Percentiles rank a stretch among this genome's conserved stretches.
Conservation (phyloP, 495 filamentous ascomycete genomes). For the Cercophora samala region DNA sequence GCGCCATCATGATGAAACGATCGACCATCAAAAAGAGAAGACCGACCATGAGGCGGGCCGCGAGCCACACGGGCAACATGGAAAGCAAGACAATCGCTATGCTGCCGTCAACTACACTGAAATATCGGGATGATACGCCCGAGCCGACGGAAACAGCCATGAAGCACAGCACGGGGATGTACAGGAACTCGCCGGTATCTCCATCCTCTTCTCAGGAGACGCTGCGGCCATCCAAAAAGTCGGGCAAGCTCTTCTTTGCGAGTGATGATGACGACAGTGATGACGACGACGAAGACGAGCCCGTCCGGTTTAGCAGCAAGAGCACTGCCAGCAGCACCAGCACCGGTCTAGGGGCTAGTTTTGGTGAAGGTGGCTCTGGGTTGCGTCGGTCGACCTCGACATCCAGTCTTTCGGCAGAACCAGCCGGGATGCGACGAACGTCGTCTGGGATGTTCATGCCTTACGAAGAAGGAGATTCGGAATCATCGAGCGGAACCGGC, state of each 20-base stretch:
- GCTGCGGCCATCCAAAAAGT: constrained; percentile 64
- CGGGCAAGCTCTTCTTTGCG: constrained; percentile 62
- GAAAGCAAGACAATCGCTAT: constrained; percentile 93
- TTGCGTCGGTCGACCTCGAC: constrained; percentile 38
- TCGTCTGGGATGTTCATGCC: constrained; percentile 85
- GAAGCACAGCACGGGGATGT: constrained; percentile 47
- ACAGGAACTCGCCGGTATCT: constrained; percentile 50
- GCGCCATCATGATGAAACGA: constrained; percentile 80
- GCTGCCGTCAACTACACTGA: constrained; percentile 86
- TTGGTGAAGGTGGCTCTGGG: constrained; percentile 20
- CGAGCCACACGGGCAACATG: constrained; percentile 46
- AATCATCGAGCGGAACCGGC: constrained; percentile 45
- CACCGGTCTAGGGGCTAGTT: constrained; percentile 36
- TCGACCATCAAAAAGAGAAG: constrained; percentile 42
- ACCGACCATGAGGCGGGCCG: constrained; percentile 46
- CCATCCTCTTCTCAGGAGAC: constrained; percentile 78
- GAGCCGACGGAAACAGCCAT: constrained; percentile 59
- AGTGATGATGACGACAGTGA: constrained; percentile 45
- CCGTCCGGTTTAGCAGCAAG: constrained; percentile 21
- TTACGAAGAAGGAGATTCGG: constrained; percentile 65
- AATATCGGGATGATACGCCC: constrained; percentile 78
- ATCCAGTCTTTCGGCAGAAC: constrained; percentile 39
- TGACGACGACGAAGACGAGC: constrained; percentile 64
- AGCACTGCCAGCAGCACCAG: constrained; percentile 39
- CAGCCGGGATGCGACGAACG: constrained; percentile 62